Percentiles rank a stretch among this genome's conserved stretches.
phyloP scores from a whole-genome alignment of 345 rosid species.

The Gossypium sturtianum region DNA sequence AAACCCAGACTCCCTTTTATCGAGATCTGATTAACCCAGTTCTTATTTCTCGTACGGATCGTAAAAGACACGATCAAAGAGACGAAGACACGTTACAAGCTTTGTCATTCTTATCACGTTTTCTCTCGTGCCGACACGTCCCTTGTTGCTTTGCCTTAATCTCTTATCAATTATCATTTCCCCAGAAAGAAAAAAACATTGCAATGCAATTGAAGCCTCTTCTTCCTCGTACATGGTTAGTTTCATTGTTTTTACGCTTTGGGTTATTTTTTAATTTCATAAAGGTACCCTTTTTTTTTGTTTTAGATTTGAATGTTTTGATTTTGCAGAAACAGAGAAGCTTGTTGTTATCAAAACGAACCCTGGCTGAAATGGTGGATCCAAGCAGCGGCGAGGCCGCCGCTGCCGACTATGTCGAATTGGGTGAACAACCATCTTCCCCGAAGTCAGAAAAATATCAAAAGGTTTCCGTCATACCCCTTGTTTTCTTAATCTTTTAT shows the following conservation, averaged over 20 bases:
- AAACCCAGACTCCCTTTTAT: neutral
- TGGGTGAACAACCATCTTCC: constrained; percentile 28
- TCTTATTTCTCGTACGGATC: neutral
- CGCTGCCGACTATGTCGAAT: constrained; percentile 19
- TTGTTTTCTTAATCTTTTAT: constrained; percentile 59
- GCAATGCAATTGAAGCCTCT: neutral
- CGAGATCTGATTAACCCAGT: neutral
- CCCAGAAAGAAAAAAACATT: neutral
- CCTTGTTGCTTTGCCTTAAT: neutral
- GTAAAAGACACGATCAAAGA: neutral
- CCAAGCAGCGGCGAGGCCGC: neutral
- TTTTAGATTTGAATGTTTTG: constrained; percentile 12
- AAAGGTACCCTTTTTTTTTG: neutral
- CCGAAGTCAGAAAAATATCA: constrained; percentile 30
- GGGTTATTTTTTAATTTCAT: neutral
- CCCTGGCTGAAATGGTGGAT: constrained; percentile 21
- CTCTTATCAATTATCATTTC: neutral
- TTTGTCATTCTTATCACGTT: neutral
- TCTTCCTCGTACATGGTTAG: neutral
- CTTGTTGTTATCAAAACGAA: constrained; percentile 12
- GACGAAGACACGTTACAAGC: neutral
- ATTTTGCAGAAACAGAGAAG: constrained; percentile 35
- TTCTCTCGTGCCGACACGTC: neutral
- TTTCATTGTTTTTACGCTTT: neutral
- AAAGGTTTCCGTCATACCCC: constrained; percentile 56